Conservation (phyloP, 306 rosid genomes). For the Castanopsis chinensis region DNA sequence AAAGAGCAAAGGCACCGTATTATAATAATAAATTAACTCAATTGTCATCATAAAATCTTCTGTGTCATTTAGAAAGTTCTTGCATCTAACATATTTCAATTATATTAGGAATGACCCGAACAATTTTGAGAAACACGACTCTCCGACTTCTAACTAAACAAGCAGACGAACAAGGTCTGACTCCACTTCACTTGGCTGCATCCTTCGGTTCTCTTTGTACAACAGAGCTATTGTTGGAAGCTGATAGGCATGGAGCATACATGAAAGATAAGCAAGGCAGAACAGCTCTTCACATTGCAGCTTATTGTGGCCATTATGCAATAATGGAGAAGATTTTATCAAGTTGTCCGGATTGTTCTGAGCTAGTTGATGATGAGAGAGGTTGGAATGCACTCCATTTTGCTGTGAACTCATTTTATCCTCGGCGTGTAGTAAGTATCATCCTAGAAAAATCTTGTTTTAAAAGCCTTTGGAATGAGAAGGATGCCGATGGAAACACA, state of each 20-base stretch:
- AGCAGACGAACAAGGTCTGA: background rate
- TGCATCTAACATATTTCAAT: too few relatives aligned
- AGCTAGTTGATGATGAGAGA: background rate
- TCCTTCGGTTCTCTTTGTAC: background rate
- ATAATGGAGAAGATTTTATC: background rate
- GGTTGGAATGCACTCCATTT: background rate
- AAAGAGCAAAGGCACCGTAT: too few relatives aligned
- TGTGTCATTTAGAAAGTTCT: too few relatives aligned
- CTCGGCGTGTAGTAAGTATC: accelerated
- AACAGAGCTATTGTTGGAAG: background rate
- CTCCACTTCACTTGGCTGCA: background rate
- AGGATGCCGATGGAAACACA: too few relatives aligned
- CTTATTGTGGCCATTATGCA: background rate
- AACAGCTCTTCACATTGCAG: constrained; percentile 7
- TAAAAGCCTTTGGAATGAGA: too few relatives aligned
- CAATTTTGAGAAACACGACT: too few relatives aligned
- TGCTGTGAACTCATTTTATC: background rate
- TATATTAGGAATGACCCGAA: too few relatives aligned
- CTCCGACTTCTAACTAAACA: background rate
- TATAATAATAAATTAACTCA: too few relatives aligned
- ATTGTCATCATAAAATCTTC: too few relatives aligned
- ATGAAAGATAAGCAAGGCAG: too few relatives aligned
- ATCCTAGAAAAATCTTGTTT: accelerated
- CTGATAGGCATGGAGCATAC: background rate
- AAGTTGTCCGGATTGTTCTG: background rate